Evolutionary conservation across 495 filamentous ascomycete species (phyloP).

Genomic region (Cairneyella variabilis): DNA sequence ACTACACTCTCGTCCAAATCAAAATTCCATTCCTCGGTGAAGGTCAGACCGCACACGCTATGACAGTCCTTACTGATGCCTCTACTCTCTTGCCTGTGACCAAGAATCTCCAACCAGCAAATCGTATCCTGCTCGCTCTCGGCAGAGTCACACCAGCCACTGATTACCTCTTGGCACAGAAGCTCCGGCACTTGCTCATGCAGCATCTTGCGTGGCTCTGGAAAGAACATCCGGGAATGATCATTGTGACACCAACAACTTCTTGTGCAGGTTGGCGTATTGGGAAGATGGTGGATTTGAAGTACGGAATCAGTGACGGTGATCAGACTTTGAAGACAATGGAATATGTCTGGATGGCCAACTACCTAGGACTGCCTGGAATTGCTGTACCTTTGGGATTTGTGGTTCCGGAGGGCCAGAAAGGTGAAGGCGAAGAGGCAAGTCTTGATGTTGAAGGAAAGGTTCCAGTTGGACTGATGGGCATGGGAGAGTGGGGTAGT

Average conservation of each 20-base stretch:
- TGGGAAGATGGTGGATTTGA: conserved; percentile 43
- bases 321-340: conserved; percentile 72
- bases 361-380: conserved; percentile 74
- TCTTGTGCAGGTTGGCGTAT: conserved; percentile 70
- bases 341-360: conserved; percentile 87
- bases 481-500: conserved; percentile 80
- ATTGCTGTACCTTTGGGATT: conserved; percentile 76
- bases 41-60: conserved; percentile 73
- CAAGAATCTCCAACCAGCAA: conserved; percentile 58
- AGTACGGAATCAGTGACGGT: conserved; percentile 70
- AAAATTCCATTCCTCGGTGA: conserved; percentile 70
- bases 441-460: conserved; percentile 29
- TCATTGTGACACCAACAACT: conserved; percentile 76
- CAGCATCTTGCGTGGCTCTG: conserved; percentile 73
- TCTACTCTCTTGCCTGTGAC: conserved; percentile 36
- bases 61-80: conserved; percentile 77
- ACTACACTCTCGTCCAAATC: conserved; percentile 70
- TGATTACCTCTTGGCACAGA: conserved; percentile 72
- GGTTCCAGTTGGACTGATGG: conserved; percentile 79
- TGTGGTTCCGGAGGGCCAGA: conserved; percentile 30
- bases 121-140: conserved; percentile 65
- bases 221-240: conserved; percentile 63
- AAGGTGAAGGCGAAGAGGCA: conserved; percentile 3
- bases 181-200: conserved; percentile 76
- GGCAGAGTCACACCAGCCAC: conserved; percentile 57